Evolutionary conservation across 495 filamentous ascomycete species (phyloP).

Genomic region (Jackrogersella minutella): DNA sequence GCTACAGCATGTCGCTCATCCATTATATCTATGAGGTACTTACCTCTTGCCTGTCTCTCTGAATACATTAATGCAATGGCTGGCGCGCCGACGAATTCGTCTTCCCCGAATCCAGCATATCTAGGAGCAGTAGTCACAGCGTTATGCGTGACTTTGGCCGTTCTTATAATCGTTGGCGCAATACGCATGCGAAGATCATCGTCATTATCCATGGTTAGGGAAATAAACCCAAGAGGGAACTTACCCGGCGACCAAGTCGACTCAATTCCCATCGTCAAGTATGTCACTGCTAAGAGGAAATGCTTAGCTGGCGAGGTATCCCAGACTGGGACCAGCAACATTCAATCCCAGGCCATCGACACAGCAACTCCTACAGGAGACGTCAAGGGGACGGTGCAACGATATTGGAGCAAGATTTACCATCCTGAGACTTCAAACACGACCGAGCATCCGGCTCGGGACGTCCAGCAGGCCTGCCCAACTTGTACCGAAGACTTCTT

Average conservation of each 20-base stretch:
- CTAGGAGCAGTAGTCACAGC: neutral
- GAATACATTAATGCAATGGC: neutral
- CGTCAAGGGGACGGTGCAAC: neutral
- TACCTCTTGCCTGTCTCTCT: neutral
- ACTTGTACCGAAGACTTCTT: slow-evolving; percentile 2
- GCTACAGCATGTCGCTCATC: neutral
- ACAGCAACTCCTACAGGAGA: neutral
- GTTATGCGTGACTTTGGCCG: neutral
- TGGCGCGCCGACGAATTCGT: neutral
- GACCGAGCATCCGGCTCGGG: neutral
- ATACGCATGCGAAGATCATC: neutral
- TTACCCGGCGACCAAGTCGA: neutral
- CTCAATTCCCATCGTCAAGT: slow-evolving; percentile 1
- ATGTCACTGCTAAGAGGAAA: neutral
- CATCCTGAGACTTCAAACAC: neutral
- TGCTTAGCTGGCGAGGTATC: neutral
- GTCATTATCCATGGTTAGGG: neutral
- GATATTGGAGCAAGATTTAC: neutral
- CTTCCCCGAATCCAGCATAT: neutral
- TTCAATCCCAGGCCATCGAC: neutral
- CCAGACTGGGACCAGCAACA: neutral
- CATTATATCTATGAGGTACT: neutral
- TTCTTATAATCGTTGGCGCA: neutral
- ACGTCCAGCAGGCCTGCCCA: neutral
- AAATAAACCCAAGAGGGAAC: neutral